Evolutionary conservation across 179 eudicot species (phyloP).

Genomic region (Corrigiola litoralis): DNA sequence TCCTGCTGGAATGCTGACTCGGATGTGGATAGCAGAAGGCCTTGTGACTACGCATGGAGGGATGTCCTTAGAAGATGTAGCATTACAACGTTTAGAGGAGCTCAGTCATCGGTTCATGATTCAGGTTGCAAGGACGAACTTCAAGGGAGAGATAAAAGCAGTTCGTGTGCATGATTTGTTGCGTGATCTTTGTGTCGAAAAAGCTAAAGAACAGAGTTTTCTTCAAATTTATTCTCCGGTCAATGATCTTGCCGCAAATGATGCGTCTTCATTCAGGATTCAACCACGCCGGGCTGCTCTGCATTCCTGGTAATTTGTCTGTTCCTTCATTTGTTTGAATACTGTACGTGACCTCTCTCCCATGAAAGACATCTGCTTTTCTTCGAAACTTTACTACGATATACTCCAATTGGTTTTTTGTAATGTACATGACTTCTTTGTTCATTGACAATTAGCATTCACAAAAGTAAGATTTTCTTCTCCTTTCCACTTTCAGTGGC

Average conservation of each 20-base stretch:
- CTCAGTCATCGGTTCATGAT: conserved; percentile 45
- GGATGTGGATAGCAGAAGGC: conserved; percentile 62
- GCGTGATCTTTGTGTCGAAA: conserved; percentile 40
- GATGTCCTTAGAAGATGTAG: conserved; percentile 43
- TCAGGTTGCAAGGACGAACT: conserved; percentile 40
- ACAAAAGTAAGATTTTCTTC: background rate
- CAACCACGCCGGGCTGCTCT: conserved; percentile 18
- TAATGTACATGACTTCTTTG: too few species aligned
- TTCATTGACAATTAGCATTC: too few species aligned
- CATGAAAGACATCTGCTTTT: too few species aligned
- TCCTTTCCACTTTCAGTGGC: background rate
- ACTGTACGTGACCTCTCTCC: too few species aligned
- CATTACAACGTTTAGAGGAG: conserved; percentile 38
- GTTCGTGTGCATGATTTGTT: conserved; percentile 50
- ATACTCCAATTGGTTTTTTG: too few species aligned
- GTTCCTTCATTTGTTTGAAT: background rate
- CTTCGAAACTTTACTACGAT: too few species aligned
- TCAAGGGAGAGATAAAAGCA: conserved; percentile 35
- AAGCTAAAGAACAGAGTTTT: conserved; percentile 30
- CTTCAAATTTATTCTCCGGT: conserved; percentile 16
- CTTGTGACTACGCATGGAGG: conserved; percentile 25
- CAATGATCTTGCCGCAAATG: background rate
- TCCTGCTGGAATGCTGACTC: conserved; percentile 31
- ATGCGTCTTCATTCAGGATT: background rate
- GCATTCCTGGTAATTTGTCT: conserved; percentile 16